Evolutionary conservation across 257 asterid species (phyloP), one percentile per base, ranked within the genome.

Genomic region (Salvia rosmarinus): DNA sequence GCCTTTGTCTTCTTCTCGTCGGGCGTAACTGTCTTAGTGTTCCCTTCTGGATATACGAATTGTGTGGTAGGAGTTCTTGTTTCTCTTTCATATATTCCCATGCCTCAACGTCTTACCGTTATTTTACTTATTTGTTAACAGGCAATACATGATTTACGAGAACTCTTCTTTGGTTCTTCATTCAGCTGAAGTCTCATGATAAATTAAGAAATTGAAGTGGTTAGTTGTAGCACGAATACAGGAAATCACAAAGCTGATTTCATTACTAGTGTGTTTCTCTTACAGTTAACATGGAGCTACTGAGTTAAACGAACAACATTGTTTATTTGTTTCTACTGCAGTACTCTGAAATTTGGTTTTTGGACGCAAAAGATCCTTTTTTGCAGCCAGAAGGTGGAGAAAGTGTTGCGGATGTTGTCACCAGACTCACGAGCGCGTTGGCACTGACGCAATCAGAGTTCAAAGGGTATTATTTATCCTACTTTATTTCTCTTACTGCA

Each of bases 351-450:
- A 91, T 91, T 70, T 94, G 98, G 97, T 91, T 83, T 62, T 52
- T 94, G 81, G 98, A 94, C 65, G 97, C 86, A 82, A 83, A 82
- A 69, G 96, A 94, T 79, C 97, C 98, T n/a, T 86, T 94, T 82
- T 65, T 74, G 86, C 92, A 28, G 78, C 96, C 97, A 3, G 93
- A 88, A 83, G 96, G 96, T 64, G 99, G 99, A 81, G 99, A 94
- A 83, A 94, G 99, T 79, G 99, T 94, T 72, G 95, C 93, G 2
- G 96, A 91, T 82, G 96, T 94, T 71, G 96, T 79, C 81, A 76
- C 86, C 57, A 89, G 99, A 78, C 95, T 94, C 74, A 61, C 87
- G 20, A 80, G 68, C 62, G 97, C 97, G 54, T 78, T 94, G 71
- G 71, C 81, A 39, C 67, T 62, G 70, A 78, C 89, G 69, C 97